Evolutionary conservation across 208 protist species (phyloP).

Genomic region (Crithidia brevicula): DNA sequence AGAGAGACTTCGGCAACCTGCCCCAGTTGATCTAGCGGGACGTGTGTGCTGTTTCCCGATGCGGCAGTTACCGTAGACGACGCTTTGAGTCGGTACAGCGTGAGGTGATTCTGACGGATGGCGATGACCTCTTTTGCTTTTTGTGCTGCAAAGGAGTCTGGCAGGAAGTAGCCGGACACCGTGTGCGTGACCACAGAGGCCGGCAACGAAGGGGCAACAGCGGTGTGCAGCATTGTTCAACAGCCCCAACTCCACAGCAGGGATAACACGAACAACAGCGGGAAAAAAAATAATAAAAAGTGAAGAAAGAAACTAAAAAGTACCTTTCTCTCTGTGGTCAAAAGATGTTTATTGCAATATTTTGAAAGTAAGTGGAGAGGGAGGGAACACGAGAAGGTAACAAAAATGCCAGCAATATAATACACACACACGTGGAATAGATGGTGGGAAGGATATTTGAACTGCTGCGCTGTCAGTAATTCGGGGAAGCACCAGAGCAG

Average conservation of each 20-base stretch:
- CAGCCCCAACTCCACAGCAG: no score
- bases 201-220: conserved; percentile 71
- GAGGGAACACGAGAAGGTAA: no score
- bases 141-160: conserved; percentile 23
- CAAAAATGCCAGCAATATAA: no score
- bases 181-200: conserved; percentile 78
- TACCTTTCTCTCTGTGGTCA: neutral
- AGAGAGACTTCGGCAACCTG: conserved; percentile 59
- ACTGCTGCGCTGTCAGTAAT: no score
- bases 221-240: conserved; percentile 69
- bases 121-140: conserved; percentile 61
- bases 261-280: neutral
- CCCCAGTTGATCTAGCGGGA: conserved; percentile 23
- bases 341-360: neutral
- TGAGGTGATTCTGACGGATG: conserved; percentile 73
- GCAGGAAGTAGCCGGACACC: conserved; percentile 72
- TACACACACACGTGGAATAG: no score
- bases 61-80: neutral
- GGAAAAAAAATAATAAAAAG: conserved; percentile 17
- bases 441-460: no score
- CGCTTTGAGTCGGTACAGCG: conserved; percentile 52
- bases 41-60: conserved; percentile 1
- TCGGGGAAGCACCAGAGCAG: no score
- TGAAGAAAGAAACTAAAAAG: conserved; percentile 1
- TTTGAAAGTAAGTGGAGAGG: neutral